Percentiles rank a stretch among this genome's conserved stretches.
Evolutionary conservation across 2,329 filamentous ascomycete genomes (phyloP).

Genomic region (Trematosphaeria pertusa): DNA sequence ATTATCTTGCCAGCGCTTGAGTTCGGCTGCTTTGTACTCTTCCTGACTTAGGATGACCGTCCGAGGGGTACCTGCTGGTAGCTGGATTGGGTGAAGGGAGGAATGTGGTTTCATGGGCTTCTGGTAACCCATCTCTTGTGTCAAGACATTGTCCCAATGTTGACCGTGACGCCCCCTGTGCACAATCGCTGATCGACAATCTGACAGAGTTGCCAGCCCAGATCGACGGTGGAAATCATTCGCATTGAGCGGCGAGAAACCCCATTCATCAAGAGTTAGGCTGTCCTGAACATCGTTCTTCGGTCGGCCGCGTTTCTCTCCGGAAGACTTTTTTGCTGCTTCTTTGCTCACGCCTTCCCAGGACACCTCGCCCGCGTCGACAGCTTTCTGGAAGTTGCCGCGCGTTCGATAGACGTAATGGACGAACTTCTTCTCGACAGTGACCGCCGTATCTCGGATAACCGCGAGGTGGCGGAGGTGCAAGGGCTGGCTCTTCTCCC

Average conservation of each 20-base stretch:
- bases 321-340: conserved; percentile 37
- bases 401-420: conserved; percentile 64
- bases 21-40: too few species aligned
- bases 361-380: conserved; percentile 55
- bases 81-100: too few species aligned
- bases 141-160: conserved; percentile 35
- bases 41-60: too few species aligned
- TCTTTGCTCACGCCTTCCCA: conserved; percentile 61
- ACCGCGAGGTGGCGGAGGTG: conserved; percentile 64
- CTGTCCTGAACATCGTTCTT: conserved; percentile 13
- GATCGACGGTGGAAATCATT: conserved; percentile 28
- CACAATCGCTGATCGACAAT: conserved; percentile 30
- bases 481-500: conserved; percentile 64
- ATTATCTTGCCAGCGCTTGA: too few species aligned
- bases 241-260: conserved; percentile 28
- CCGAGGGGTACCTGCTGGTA: too few species aligned
- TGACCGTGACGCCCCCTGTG: conserved; percentile 23
- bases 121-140: conserved; percentile 30
- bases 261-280: conserved; percentile 35
- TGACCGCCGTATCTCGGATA: conserved; percentile 60
- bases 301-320: conserved; percentile 22
- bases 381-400: conserved; percentile 60
- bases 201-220: conserved; percentile 35
- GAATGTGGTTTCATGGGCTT: conserved; percentile 21
- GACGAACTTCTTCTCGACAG: conserved; percentile 49